These are phyloP conservation scores for Trametes gibbosa DNA, from an alignment of 768 basidiomycete genomes.

Conservation along the genomic window DNA sequence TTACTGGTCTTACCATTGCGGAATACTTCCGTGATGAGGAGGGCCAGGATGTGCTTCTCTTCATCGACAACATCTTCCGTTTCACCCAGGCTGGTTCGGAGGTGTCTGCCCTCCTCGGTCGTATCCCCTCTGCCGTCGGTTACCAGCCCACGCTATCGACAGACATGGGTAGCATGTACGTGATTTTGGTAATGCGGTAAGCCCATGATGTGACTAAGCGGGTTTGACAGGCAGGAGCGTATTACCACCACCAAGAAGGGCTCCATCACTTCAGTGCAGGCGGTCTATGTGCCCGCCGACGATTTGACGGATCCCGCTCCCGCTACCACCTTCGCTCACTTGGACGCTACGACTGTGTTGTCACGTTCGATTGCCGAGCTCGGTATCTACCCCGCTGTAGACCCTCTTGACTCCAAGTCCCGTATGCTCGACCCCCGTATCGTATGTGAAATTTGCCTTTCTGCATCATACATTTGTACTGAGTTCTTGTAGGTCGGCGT, in stretches of 20 bases:
- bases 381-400: slow-evolving; percentile 99
- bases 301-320: slow-evolving; percentile 99
- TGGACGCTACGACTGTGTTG: slow-evolving; percentile 99
- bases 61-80: slow-evolving; percentile 99
- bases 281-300: slow-evolving; percentile 99
- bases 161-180: slow-evolving; percentile 99
- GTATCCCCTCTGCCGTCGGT: slow-evolving; percentile 99
- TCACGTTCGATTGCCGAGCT: slow-evolving; percentile 99
- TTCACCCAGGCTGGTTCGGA: slow-evolving; percentile 99
- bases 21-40: slow-evolving; percentile 99
- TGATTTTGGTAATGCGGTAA: slow-evolving; percentile 17
- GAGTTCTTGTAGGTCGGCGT: slow-evolving; percentile 57
- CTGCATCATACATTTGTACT: background rate
- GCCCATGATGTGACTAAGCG: slow-evolving; percentile 7
- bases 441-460: slow-evolving; percentile 45
- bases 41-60: slow-evolving; percentile 99
- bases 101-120: slow-evolving; percentile 98
- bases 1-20: slow-evolving; percentile 98
- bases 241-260: slow-evolving; percentile 99
- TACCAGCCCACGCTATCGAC: slow-evolving; percentile 99
- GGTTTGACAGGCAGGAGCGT: slow-evolving; percentile 83
- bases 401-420: slow-evolving; percentile 98
- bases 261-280: slow-evolving; percentile 99
- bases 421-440: slow-evolving; percentile 99
- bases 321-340: slow-evolving; percentile 99